Evolutionary conservation across 192 early-diverging fungal genomes (phyloP), one percentile per base, ranked within the genome.

Genomic region (Rhizophagus clarus): DNA sequence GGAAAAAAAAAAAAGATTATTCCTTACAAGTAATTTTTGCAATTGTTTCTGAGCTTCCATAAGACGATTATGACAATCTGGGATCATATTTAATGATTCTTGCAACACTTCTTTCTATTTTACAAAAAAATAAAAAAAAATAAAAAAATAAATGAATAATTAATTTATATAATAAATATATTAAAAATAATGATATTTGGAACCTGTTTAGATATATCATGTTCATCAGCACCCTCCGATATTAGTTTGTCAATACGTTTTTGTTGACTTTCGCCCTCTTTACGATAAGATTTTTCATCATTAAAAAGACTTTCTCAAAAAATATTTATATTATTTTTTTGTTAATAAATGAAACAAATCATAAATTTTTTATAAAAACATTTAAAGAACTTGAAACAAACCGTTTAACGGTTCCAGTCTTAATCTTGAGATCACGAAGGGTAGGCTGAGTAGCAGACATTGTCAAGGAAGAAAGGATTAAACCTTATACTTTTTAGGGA

Each of bases 181-280:
- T 15, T 11, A 9, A 51, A 56, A 17, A 60, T 28, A 29, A 7
- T 60, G 24, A 61, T 17, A 17, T 28, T 51, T 28, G 34, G 22
- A 89, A 89, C 90, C 87, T 92, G 90, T 81, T 92, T 90, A 77
- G 86, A 82, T 77, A 92, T 84, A 72, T 89, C 87, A 45, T 86
- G 82, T 40, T 88, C 84, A 75, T 92, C 89, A 28, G 88, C 88
- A 61, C 84, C 85, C 9, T 84, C 82, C 26, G 77, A 86, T 31
- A 84, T 77, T 49, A 92, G 74, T 34, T 83, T 91, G 34, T 88
- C 87, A 45, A 92, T 89, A 29, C 86, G 86, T 47, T 82, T 75
- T 73, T 88, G 82, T 72, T 92, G 91, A 15, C 72, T 62, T 14
- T 74, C 67, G 11, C 83, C 84, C 61, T 92, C 91, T 67, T 85